Conservation (phyloP, 1,139 yeast genomes). For the Kodamaea alishanica region DNA sequence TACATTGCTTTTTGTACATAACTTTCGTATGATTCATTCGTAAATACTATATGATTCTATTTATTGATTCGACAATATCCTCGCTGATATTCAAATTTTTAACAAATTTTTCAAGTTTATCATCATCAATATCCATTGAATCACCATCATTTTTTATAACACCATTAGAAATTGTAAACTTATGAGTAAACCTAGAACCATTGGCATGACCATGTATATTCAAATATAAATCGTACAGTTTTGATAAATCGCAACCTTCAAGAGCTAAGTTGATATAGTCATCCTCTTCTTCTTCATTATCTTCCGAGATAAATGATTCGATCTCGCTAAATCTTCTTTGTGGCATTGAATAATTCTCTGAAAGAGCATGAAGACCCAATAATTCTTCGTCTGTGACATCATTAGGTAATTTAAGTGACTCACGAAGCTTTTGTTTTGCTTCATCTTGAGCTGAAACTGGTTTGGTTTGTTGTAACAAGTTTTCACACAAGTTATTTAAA, state of each 20-base stretch:
- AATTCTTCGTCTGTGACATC: slow-evolving; percentile 43
- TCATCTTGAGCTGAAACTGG: slow-evolving; percentile 14
- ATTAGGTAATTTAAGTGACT: slow-evolving; percentile 34
- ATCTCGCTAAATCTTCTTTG: slow-evolving; percentile 16
- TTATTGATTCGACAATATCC: slow-evolving; percentile 22
- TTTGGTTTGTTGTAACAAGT: slow-evolving; percentile 3
- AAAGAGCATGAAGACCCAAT: slow-evolving; percentile 32
- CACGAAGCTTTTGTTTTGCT: slow-evolving; percentile 29
- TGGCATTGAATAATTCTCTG: slow-evolving; percentile 13
- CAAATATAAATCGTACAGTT: slow-evolving; percentile 22
- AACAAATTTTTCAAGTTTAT: slow-evolving; percentile 17
- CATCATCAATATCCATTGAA: slow-evolving; percentile 22
- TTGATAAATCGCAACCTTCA: slow-evolving; percentile 24
- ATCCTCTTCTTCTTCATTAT: slow-evolving; percentile 11
- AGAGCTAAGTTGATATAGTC: slow-evolving; percentile 21
- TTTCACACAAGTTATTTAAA: slow-evolving; percentile 20
- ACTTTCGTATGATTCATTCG: slow-evolving; percentile 17
- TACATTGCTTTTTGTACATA: slow-evolving; percentile 6
- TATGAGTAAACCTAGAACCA: slow-evolving; percentile 15
- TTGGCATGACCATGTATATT: slow-evolving; percentile 21
- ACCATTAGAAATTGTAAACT: slow-evolving; percentile 32
- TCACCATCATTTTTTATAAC: slow-evolving; percentile 16
- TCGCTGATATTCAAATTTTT: slow-evolving; percentile 32
- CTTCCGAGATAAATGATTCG: slow-evolving; percentile 21
- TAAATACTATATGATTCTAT: not conserved